Evolutionary conservation across 2,329 filamentous ascomycete species (phyloP).

Genomic region (Aspergillus sp.): DNA sequence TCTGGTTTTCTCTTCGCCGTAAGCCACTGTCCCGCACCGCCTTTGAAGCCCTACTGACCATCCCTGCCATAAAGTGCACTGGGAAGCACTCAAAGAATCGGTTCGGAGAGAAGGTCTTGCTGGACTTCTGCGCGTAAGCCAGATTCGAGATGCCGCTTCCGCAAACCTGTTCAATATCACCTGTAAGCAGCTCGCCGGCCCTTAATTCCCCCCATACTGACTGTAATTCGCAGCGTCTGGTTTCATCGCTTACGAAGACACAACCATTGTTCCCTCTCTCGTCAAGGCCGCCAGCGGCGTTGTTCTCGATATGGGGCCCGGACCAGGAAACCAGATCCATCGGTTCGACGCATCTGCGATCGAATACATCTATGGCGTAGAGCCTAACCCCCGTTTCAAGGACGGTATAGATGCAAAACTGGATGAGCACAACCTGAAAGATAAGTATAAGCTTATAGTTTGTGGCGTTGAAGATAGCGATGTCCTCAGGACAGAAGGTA

Average conservation of each 20-base stretch:
- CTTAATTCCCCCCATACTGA: not conserved
- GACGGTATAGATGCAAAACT: conserved; percentile 32
- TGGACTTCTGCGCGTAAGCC: conserved; percentile 8
- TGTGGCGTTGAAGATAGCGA: conserved; percentile 43
- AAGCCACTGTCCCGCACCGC: not conserved
- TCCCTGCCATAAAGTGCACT: conserved; percentile 17
- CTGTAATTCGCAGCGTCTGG: not conserved
- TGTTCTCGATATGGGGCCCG: conserved; percentile 48
- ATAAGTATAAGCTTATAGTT: conserved; percentile 40
- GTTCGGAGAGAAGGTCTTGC: conserved; percentile 18
- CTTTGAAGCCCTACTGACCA: not conserved
- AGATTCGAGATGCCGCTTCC: conserved; percentile 20
- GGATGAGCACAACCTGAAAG: conserved; percentile 28
- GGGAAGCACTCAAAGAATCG: conserved; percentile 16
- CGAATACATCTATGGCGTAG: conserved; percentile 40
- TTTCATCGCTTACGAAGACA: conserved; percentile 36
- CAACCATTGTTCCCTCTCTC: conserved; percentile 32
- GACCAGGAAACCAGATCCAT: conserved; percentile 46
- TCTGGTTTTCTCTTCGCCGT: conserved; percentile 19
- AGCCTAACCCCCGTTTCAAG: conserved; percentile 40
- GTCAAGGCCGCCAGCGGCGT: conserved; percentile 32
- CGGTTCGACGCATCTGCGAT: conserved; percentile 36
- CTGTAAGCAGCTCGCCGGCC: conserved; percentile 12
- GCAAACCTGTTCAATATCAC: conserved; percentile 18
- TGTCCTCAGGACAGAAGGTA: conserved; percentile 36